phyloP scores from a whole-genome alignment of 2,329 filamentous ascomycete species.

The Harringtonia lauricola region DNA sequence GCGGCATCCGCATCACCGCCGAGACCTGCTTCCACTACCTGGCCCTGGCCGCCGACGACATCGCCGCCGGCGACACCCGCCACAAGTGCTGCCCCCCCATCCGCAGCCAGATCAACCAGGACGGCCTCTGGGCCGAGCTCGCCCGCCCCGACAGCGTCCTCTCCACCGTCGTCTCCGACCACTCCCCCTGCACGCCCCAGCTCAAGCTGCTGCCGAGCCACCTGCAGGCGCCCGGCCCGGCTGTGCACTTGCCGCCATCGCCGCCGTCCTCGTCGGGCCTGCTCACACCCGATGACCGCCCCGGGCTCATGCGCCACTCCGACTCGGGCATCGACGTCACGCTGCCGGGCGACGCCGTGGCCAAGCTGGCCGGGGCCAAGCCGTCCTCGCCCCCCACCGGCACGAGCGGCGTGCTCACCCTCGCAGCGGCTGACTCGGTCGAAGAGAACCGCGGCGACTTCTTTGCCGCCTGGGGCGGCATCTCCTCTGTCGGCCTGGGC shows the following conservation, averaged over 20 bases:
- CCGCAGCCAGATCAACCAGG: slow-evolving; percentile 68
- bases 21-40: slow-evolving; percentile 97
- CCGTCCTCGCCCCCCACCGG: slow-evolving; percentile 5
- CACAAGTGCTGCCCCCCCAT: slow-evolving; percentile 97
- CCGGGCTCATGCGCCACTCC: slow-evolving; percentile 29
- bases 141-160: slow-evolving; percentile 63
- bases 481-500: slow-evolving; percentile 86
- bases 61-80: slow-evolving; percentile 74
- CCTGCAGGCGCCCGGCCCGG: slow-evolving; percentile 36
- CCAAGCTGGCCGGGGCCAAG: background rate
- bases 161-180: slow-evolving; percentile 84
- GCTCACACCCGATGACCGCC: slow-evolving; percentile 12
- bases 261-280: slow-evolving; percentile 6
- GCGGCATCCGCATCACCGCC: slow-evolving; percentile 75
- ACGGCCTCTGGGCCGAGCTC: slow-evolving; percentile 79
- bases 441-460: slow-evolving; percentile 56
- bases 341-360: slow-evolving; percentile 13
- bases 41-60: slow-evolving; percentile 69
- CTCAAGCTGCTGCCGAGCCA: slow-evolving; percentile 75
- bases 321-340: slow-evolving; percentile 44
- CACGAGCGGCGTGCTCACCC: background rate
- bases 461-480: slow-evolving; percentile 92
- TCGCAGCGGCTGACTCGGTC: too few relatives aligned
- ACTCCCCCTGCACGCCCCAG: slow-evolving; percentile 91
- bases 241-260: background rate